Conservation (phyloP, 148 eudicot species). For the Rhododendron simsii region DNA sequence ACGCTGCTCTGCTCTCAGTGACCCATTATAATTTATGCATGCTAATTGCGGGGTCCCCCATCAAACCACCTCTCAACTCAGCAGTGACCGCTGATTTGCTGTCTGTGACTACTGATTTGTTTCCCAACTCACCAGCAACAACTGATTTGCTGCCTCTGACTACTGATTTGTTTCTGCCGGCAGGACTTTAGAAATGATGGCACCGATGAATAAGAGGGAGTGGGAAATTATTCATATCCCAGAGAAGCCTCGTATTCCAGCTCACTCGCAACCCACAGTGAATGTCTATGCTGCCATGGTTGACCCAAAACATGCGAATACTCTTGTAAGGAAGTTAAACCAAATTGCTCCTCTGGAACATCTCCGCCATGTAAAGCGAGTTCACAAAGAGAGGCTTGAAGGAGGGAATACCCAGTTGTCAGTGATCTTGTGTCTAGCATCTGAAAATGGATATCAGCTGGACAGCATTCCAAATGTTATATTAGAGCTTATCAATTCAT, state of each 20-base stretch:
- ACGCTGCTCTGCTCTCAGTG: background rate
- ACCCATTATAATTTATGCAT: background rate
- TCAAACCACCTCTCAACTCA: too few relatives aligned
- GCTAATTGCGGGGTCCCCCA: too few relatives aligned
- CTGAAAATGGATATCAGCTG: conserved; percentile 36
- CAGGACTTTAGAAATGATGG: background rate
- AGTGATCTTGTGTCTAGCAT: conserved; percentile 57
- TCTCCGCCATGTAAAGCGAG: conserved; percentile 87
- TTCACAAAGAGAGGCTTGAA: conserved; percentile 45
- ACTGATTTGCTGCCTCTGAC: background rate
- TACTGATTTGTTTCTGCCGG: background rate
- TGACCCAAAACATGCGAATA: conserved; percentile 66
- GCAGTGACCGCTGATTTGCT: too few relatives aligned
- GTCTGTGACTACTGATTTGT: too few relatives aligned
- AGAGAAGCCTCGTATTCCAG: conserved; percentile 42
- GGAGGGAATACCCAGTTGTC: conserved; percentile 65
- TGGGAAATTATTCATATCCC: conserved; percentile 73
- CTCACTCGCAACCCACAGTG: conserved; percentile 78
- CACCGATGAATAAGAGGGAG: conserved; percentile 16
- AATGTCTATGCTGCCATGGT: conserved; percentile 56
- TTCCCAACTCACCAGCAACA: background rate
- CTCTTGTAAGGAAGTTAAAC: conserved; percentile 62
- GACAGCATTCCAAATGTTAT: conserved; percentile 50
- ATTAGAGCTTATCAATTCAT: conserved; percentile 48
- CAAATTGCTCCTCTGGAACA: conserved; percentile 66